Base-by-base conservation (phyloP, 83 land plant species). In the Thuja plicata region DNA sequence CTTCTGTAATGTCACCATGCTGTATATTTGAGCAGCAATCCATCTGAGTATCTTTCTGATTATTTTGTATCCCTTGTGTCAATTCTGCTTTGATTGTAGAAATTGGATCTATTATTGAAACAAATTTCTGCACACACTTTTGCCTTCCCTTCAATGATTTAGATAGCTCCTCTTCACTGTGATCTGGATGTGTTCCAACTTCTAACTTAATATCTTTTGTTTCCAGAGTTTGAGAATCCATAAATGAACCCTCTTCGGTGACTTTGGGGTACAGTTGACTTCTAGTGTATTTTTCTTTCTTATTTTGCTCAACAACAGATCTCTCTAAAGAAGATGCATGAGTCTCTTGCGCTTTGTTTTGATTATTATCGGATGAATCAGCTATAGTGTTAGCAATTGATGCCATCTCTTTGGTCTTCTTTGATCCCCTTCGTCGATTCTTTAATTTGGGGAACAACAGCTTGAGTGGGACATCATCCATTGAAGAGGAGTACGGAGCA, bases 321-420 rank as follows among this genome's bases (percentile, higher is more conserved):
- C 91, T 87, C n/a, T 90, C 92, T 83, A 96, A 76, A 21, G 95
- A 89, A 84, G 90, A 90, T 88, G 93, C 87, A 54, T 93, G 87
- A 13, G 92, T 92, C 80, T 96, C 96, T 88, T 93, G 88, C 86
- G 93, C 38, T 85, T 93, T 96, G 30, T 91, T 88, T 81, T 94
- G 91, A 17, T 91, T 92, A 86, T 92, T 86, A 38, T 92, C 93
- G 87, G 62, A 87, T 78, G 91, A 87, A 38, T 89, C 91, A 52
- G 40, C 13, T 40, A 48, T 79, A 38, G 0, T 87, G 88, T 91
- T 93, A 3, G 91, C 84, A 86, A 92, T 71, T 38, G 71, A 37
- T 30, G 9, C 71, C 34, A 57, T 86, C 41, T 55, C 66, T 86
- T 86, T 86, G 52, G 40, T 86, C 87, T 57, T 86, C 87, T 57